Percentiles rank a stretch among this genome's conserved stretches.
Conservation (phyloP, 2,329 filamentous ascomycete genomes). For the Botrytis squamosa region DNA sequence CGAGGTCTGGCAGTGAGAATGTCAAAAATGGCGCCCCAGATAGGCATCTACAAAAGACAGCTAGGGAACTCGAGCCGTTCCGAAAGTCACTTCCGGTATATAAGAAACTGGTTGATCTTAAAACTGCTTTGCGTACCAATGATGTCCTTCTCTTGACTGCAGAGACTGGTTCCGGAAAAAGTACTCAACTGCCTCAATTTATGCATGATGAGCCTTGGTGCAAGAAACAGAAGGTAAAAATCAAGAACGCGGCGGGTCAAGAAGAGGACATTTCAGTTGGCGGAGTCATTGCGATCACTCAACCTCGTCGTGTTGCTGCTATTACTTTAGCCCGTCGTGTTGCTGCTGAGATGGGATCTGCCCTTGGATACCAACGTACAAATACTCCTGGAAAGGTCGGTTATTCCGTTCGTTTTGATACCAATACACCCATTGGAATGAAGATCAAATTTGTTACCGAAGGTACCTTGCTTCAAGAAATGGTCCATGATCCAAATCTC, state of each 20-base stretch:
- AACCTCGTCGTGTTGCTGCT: slow-evolving; percentile 89
- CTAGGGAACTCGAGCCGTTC: slow-evolving; percentile 29
- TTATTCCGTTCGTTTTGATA: slow-evolving; percentile 94
- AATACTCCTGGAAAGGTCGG: slow-evolving; percentile 57
- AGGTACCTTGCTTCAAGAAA: slow-evolving; percentile 92
- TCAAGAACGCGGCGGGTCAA: slow-evolving; percentile 41
- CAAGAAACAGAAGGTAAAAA: slow-evolving; percentile 53
- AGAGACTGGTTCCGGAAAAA: slow-evolving; percentile 93
- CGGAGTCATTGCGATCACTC: slow-evolving; percentile 87
- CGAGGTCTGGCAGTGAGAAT: slow-evolving; percentile 5
- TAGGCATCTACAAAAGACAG: slow-evolving; percentile 29
- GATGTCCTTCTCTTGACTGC: slow-evolving; percentile 83
- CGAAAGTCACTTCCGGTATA: slow-evolving; percentile 39
- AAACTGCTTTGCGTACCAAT: slow-evolving; percentile 32
- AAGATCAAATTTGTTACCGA: slow-evolving; percentile 94
- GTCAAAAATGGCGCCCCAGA: slow-evolving; percentile 13
- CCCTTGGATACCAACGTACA: slow-evolving; percentile 46
- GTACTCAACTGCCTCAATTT: slow-evolving; percentile 94
- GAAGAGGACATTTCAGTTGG: slow-evolving; percentile 56
- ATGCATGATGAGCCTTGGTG: slow-evolving; percentile 80
- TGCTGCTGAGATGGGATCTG: slow-evolving; percentile 73
- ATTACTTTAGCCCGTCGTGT: slow-evolving; percentile 88
- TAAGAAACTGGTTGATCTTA: slow-evolving; percentile 35
- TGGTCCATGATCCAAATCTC: slow-evolving; percentile 80
- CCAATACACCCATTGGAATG: slow-evolving; percentile 75